A percentile compares a stretch with the other conserved stretches of the same genome.
Conservation (phyloP, 2,329 filamentous ascomycete genomes). For the Pseudogymnoascus sp. region DNA sequence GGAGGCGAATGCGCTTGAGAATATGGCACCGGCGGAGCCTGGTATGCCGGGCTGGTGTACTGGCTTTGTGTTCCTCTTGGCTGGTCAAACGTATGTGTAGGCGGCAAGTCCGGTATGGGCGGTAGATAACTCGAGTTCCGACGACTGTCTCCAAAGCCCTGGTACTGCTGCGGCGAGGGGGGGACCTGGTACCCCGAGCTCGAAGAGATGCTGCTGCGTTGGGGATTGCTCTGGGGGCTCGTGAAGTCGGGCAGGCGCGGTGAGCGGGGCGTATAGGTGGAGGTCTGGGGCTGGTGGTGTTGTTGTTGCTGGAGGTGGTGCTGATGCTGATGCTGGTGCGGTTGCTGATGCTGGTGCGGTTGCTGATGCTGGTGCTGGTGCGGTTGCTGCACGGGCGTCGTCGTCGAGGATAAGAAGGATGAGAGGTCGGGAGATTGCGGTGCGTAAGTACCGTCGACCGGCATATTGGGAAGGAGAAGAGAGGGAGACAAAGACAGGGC, state of each 20-base stretch:
- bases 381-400: constrained; percentile 20
- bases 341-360: neutral
- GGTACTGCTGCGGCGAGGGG: neutral
- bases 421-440: constrained; percentile 30
- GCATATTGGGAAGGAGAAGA: neutral
- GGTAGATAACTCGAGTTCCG: constrained; percentile 21
- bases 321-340: constrained; percentile 1
- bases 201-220: neutral
- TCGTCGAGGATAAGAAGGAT: constrained; percentile 23
- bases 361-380: neutral
- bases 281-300: constrained; percentile 13
- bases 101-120: constrained; percentile 24
- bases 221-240: constrained; percentile 11
- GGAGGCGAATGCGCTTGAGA: constrained; percentile 1
- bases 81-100: constrained; percentile 16
- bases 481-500: neutral
- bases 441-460: constrained; percentile 25
- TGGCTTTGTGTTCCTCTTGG: neutral
- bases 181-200: constrained; percentile 7
- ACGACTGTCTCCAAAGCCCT: neutral
- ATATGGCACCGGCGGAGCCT: neutral
- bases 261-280: constrained; percentile 24
- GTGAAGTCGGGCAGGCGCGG: constrained; percentile 19
- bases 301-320: neutral
- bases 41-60: neutral